Percentiles rank a stretch among this genome's conserved stretches.
Evolutionary conservation across 805 yeast species (phyloP).

Genomic region (Pichia exigua): DNA sequence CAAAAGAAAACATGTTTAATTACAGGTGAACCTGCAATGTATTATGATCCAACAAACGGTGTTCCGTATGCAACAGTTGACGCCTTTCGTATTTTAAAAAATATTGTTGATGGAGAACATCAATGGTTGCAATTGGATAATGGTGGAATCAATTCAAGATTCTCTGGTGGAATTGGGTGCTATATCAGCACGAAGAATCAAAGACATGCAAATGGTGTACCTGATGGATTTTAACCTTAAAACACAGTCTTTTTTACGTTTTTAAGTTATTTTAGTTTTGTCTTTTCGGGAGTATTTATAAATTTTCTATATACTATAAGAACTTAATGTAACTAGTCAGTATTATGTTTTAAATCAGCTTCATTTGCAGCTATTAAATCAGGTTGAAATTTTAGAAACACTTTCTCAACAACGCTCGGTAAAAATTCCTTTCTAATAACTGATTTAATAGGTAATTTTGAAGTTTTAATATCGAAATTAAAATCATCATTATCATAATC

Average conservation of each 20-base stretch:
- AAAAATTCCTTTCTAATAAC: constrained; percentile 39
- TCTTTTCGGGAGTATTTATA: not conserved
- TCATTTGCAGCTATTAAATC: constrained; percentile 58
- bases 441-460: constrained; percentile 30
- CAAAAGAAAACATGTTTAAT: constrained; percentile 61
- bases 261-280: not conserved
- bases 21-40: constrained; percentile 71
- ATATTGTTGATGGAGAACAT: constrained; percentile 47
- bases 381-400: constrained; percentile 51
- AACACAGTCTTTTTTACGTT: not conserved
- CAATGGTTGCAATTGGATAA: constrained; percentile 43
- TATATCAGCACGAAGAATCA: constrained; percentile 32
- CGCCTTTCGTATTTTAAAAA: constrained; percentile 57
- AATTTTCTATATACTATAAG: not conserved
- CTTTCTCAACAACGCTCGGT: constrained; percentile 38
- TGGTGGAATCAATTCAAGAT: constrained; percentile 34
- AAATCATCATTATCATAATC: constrained; percentile 67
- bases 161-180: constrained; percentile 32
- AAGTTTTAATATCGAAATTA: constrained; percentile 38
- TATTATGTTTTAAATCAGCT: constrained; percentile 51
- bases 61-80: constrained; percentile 81
- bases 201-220: constrained; percentile 77
- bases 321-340: constrained; percentile 22
- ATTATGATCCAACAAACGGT: constrained; percentile 82
- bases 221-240: constrained; percentile 56